Base-by-base conservation (phyloP, 805 yeast species). In the Grigorovia yakushimaensis region DNA sequence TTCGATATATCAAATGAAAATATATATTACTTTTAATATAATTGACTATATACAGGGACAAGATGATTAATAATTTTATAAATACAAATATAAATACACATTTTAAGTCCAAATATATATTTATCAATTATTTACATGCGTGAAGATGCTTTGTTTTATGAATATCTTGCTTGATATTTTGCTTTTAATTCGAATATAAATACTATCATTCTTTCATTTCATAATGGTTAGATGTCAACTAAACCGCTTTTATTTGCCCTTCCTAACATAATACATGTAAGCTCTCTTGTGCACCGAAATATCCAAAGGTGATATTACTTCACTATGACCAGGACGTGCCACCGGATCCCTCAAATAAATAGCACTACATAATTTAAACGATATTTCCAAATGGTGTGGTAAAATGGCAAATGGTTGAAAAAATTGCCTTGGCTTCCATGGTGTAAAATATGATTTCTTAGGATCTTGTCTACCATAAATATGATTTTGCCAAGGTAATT, bases 281-380 rank as follows among this genome's bases (percentile, higher is more conserved):
- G 97, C 96, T 66, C 95, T 80, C 70, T 89, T 93, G 60, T 91
- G 97, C 54, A 81, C 79, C 50, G 81, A 82, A 52, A 79, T 73
- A 37, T 82, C 81, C 66, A 83, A 87, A 47, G 98, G 98, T 48
- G 96, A 73, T 52, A 93, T 85, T 50, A 93, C 95, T 72, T 93
- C 98, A 30, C 96, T 84, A 62, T 86, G 89, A 48, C 96, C 97
- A 6, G 97, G 96, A 65, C 97, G 79, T 13, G 97, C 95, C 44
- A 93, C 88, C 15, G 98, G 98, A 65, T 93, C 95, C 68, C 97
- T 83, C 65, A 93, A 69, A 67, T 91, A 93, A n/a, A 93, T 84
- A 5, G 96, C 97, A 65, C 89, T 96, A 64, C 98, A 91, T 5
- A 97, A 88, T 52, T 78, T 77, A 66, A 86, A 91, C 20, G 95